Conservation (phyloP, 345 rosid species). For the Citrus medica region DNA sequence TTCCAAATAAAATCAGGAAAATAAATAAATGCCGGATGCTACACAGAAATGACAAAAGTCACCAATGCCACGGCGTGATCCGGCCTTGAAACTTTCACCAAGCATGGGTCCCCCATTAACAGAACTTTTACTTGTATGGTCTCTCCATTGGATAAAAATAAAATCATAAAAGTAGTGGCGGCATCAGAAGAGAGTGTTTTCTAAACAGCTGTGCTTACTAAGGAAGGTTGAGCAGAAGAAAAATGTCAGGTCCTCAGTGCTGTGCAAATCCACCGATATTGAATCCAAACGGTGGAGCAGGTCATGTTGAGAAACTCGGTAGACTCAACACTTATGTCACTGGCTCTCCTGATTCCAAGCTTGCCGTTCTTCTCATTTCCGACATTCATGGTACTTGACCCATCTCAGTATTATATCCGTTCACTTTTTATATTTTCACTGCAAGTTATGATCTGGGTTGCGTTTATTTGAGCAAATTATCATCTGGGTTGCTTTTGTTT, state of each 20-base stretch:
- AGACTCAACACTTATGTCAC: conserved; percentile 35
- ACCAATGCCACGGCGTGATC: too few relatives aligned
- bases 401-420: background rate
- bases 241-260: conserved; percentile 45
- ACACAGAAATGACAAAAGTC: too few relatives aligned
- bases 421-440: background rate
- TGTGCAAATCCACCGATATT: conserved; percentile 43
- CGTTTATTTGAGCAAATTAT: background rate
- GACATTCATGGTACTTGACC: conserved; percentile 45
- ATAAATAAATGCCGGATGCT: too few relatives aligned
- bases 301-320: conserved; percentile 32
- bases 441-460: background rate
- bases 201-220: background rate
- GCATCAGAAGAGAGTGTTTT: background rate
- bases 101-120: background rate
- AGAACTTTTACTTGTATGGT: background rate
- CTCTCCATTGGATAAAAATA: background rate
- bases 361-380: conserved; percentile 34
- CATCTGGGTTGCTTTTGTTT: background rate
- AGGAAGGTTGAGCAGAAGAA: background rate
- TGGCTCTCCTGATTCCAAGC: conserved; percentile 33
- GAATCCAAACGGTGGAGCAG: conserved; percentile 24
- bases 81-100: too few relatives aligned
- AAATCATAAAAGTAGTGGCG: background rate
- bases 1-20: too few relatives aligned